phyloP scores from a whole-genome alignment of 2,329 filamentous ascomycete species.

The Alternaria solani region DNA sequence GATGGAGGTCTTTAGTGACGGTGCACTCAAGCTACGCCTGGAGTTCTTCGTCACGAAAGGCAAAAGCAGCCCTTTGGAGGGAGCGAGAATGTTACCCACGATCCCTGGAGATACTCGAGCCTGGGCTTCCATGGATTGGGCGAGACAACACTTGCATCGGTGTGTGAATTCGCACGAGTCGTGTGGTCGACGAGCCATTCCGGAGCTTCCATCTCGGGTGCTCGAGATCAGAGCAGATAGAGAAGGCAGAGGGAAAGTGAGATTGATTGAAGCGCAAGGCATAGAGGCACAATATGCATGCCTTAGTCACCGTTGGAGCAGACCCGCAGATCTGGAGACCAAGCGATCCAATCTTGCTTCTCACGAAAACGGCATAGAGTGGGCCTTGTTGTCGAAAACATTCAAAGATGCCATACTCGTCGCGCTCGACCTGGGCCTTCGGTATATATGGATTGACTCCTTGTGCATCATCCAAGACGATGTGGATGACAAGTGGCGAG shows the following conservation, averaged over 20 bases:
- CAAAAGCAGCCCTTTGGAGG: no score
- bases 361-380: neutral
- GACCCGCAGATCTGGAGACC: neutral
- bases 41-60: neutral
- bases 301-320: neutral
- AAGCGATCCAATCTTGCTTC: neutral
- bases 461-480: neutral
- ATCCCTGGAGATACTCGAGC: no score
- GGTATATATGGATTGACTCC: neutral
- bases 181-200: no score
- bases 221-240: neutral
- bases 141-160: no score
- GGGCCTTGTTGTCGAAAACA: neutral
- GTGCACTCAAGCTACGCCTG: neutral
- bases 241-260: neutral
- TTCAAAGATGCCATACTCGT: rapidly evolving
- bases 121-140: no score
- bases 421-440: neutral
- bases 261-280: neutral
- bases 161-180: no score
- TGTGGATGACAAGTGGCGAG: neutral
- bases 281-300: neutral
- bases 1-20: neutral
- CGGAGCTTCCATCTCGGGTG: neutral
- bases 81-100: no score